These are phyloP conservation scores for Aureobasidium sp. DNA, from an alignment of 2,329 filamentous ascomycete species.

Conservation along the genomic window DNA sequence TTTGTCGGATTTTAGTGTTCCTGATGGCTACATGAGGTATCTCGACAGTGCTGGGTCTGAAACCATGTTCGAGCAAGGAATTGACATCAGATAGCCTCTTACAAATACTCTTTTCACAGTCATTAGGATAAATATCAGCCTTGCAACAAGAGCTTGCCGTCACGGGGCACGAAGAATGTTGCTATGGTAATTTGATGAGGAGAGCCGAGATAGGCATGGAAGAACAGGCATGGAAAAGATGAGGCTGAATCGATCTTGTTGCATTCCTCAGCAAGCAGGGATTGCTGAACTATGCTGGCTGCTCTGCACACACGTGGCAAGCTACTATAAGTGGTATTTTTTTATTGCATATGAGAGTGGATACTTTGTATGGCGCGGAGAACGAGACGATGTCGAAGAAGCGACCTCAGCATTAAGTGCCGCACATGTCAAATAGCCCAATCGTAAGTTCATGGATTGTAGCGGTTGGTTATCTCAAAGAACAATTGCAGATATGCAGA, in stretches of 20 bases:
- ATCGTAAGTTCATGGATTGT: not conserved
- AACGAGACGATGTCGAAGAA: not conserved
- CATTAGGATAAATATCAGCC: not conserved
- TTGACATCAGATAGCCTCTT: not conserved
- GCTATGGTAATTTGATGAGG: not conserved
- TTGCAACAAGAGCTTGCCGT: slow-evolving; percentile 43
- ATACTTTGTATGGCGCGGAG: not conserved
- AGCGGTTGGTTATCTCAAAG: not conserved
- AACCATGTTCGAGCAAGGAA: not conserved
- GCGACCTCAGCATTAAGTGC: not conserved
- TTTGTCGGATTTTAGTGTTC: not conserved
- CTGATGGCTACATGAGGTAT: not conserved
- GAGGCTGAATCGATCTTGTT: not conserved
- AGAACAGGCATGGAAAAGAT: not conserved
- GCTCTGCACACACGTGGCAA: not conserved
- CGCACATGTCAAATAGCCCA: not conserved
- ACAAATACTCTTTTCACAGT: not conserved
- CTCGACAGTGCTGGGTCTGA: no score
- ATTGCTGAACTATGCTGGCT: not conserved
- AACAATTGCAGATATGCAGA: not conserved
- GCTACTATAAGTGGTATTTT: not conserved
- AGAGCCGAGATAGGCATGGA: slow-evolving; percentile 3
- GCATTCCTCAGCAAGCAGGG: not conserved
- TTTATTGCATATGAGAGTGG: not conserved
- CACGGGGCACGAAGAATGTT: slow-evolving; percentile 15